Conservation (phyloP, 2,329 filamentous ascomycete species). For the Simplicillium aogashimaense region DNA sequence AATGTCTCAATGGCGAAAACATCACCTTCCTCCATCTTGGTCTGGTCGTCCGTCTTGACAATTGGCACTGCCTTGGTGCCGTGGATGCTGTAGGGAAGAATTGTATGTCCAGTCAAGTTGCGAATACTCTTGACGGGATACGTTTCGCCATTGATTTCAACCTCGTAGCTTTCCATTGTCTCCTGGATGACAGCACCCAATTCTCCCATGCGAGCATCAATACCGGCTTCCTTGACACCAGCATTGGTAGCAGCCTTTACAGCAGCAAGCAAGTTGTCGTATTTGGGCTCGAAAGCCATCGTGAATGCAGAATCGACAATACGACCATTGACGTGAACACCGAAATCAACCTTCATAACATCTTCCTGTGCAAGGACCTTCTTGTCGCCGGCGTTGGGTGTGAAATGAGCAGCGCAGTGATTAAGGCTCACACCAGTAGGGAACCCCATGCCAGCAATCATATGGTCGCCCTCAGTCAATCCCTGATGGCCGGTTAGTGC, state of each 20-base stretch:
- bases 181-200: slow-evolving; percentile 80
- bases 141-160: slow-evolving; percentile 69
- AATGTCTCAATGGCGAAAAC: slow-evolving; percentile 95
- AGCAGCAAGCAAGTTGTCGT: slow-evolving; percentile 63
- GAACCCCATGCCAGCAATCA: slow-evolving; percentile 77
- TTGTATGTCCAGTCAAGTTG: slow-evolving; percentile 84
- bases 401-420: slow-evolving; percentile 79
- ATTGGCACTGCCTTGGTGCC: slow-evolving; percentile 90
- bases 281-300: slow-evolving; percentile 63
- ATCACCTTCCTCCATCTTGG: slow-evolving; percentile 97
- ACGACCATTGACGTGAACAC: slow-evolving; percentile 69
- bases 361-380: slow-evolving; percentile 61
- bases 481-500: slow-evolving; percentile 68
- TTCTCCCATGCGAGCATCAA: slow-evolving; percentile 81
- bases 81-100: slow-evolving; percentile 82
- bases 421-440: slow-evolving; percentile 77
- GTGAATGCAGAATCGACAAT: slow-evolving; percentile 80
- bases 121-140: slow-evolving; percentile 77
- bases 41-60: slow-evolving; percentile 77
- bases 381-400: slow-evolving; percentile 79
- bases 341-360: slow-evolving; percentile 77
- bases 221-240: slow-evolving; percentile 75
- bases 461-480: slow-evolving; percentile 65
- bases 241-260: slow-evolving; percentile 75
- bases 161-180: slow-evolving; percentile 87